Conservation (phyloP, 2,329 filamentous ascomycete genomes). For the Alternaria brassicicola region DNA sequence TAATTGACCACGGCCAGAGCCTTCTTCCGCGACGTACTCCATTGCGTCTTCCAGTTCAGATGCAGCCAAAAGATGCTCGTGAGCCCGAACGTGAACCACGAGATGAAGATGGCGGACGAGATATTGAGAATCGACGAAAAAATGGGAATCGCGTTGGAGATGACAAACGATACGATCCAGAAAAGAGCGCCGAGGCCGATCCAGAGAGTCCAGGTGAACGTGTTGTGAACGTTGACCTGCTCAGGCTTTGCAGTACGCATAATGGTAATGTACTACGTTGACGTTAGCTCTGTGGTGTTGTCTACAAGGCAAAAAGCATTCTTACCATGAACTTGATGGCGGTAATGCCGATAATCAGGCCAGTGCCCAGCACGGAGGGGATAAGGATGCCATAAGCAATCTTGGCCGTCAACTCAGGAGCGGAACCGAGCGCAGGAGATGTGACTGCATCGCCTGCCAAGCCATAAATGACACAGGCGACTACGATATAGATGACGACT, state of each 20-base stretch:
- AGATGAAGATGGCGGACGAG: constrained; percentile 63
- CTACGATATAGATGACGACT: constrained; percentile 66
- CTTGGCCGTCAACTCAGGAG: constrained; percentile 62
- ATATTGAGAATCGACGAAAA: constrained; percentile 70
- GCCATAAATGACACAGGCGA: constrained; percentile 71
- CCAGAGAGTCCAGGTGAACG: constrained; percentile 64
- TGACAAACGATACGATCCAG: constrained; percentile 61
- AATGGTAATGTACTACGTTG: constrained; percentile 62
- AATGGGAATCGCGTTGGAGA: constrained; percentile 53
- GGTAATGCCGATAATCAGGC: constrained; percentile 72
- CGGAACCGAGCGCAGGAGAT: constrained; percentile 70
- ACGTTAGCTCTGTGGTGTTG: neutral
- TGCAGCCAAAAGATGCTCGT: constrained; percentile 56
- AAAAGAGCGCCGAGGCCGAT: constrained; percentile 61
- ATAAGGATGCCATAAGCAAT: constrained; percentile 71
- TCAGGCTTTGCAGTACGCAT: constrained; percentile 53
- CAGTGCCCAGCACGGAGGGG: constrained; percentile 72
- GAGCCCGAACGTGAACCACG: constrained; percentile 67
- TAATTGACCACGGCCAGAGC: constrained; percentile 54
- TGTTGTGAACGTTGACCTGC: constrained; percentile 51
- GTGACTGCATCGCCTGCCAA: constrained; percentile 66
- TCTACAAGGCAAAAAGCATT: neutral
- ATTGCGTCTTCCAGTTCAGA: constrained; percentile 51
- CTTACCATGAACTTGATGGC: constrained; percentile 64
- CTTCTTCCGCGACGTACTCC: constrained; percentile 48